Percentiles rank a stretch among this genome's conserved stretches.
Evolutionary conservation across 148 eudicot species (phyloP).

Genomic region (Cornus suecica): DNA sequence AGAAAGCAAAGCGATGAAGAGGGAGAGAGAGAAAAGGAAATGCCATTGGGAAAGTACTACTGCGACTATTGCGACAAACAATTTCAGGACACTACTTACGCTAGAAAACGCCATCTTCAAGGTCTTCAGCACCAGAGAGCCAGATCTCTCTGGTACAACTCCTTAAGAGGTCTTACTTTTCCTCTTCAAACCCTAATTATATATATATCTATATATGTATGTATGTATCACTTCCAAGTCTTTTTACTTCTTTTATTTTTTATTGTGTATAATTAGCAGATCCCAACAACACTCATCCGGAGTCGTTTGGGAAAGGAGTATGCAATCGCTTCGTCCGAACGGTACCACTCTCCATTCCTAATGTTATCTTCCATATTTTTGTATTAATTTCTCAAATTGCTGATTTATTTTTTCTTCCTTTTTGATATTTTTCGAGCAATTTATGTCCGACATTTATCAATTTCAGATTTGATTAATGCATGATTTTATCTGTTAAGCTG

Average conservation of each 20-base stretch:
- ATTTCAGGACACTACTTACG: constrained; percentile 67
- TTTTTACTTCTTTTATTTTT: not conserved
- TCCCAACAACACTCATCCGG: constrained; percentile 17
- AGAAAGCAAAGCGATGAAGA: not conserved
- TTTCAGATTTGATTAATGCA: too few species aligned
- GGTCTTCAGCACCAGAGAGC: constrained; percentile 69
- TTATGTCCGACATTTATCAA: too few species aligned
- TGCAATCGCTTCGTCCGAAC: constrained; percentile 82
- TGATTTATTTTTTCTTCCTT: not conserved
- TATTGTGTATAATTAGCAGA: constrained; percentile 15
- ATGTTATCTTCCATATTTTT: not conserved
- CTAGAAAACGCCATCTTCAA: constrained; percentile 77
- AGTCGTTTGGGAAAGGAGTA: constrained; percentile 34
- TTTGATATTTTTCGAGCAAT: too few species aligned
- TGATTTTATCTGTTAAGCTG: too few species aligned
- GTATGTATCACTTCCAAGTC: too few species aligned
- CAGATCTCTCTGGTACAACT: constrained; percentile 72
- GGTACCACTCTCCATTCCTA: constrained; percentile 28
- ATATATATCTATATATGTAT: not conserved
- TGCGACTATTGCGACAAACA: constrained; percentile 95
- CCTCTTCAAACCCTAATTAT: constrained; percentile 8
- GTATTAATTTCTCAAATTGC: not conserved
- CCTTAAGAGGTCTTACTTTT: constrained; percentile 33
- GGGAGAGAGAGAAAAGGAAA: constrained; percentile 12
- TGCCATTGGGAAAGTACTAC: constrained; percentile 70